phyloP scores from a whole-genome alignment of 1,284 basidiomycete genomes.

The Cryptococcus sp. region DNA sequence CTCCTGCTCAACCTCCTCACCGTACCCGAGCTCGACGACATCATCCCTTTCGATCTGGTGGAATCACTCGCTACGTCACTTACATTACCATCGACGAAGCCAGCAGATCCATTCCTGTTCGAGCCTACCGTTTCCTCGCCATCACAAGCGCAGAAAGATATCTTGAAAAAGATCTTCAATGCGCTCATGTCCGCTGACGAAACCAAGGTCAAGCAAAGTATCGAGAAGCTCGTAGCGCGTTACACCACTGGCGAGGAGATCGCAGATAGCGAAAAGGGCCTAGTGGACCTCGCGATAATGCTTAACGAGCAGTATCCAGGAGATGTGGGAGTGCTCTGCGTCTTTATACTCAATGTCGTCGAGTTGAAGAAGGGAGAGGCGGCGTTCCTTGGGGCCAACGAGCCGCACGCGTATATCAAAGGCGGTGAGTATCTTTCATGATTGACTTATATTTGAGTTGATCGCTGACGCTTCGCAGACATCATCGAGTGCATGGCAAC shows the following conservation, averaged over 20 bases:
- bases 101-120: slow-evolving; percentile 32
- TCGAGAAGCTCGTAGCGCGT: slow-evolving; percentile 64
- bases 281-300: slow-evolving; percentile 69
- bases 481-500: slow-evolving; percentile 98
- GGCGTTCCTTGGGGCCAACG: slow-evolving; percentile 91
- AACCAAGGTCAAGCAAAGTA: slow-evolving; percentile 59
- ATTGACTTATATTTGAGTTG: not conserved
- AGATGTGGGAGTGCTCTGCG: slow-evolving; percentile 93
- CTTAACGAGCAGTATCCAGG: slow-evolving; percentile 82
- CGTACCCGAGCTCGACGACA: slow-evolving; percentile 74
- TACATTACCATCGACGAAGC: slow-evolving; percentile 47
- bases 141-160: slow-evolving; percentile 60
- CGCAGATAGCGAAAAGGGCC: slow-evolving; percentile 52
- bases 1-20: slow-evolving; percentile 66
- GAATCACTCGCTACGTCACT: slow-evolving; percentile 61
- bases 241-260: slow-evolving; percentile 58
- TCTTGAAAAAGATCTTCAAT: slow-evolving; percentile 72
- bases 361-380: slow-evolving; percentile 79
- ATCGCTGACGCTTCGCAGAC: slow-evolving; percentile 59
- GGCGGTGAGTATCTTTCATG: slow-evolving; percentile 64
- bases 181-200: slow-evolving; percentile 76
- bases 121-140: slow-evolving; percentile 27
- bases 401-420: slow-evolving; percentile 94
- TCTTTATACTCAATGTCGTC: slow-evolving; percentile 87
- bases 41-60: slow-evolving; percentile 62